Base-by-base conservation (phyloP, 2,329 filamentous ascomycete species). In the Cladosporium sp. region DNA sequence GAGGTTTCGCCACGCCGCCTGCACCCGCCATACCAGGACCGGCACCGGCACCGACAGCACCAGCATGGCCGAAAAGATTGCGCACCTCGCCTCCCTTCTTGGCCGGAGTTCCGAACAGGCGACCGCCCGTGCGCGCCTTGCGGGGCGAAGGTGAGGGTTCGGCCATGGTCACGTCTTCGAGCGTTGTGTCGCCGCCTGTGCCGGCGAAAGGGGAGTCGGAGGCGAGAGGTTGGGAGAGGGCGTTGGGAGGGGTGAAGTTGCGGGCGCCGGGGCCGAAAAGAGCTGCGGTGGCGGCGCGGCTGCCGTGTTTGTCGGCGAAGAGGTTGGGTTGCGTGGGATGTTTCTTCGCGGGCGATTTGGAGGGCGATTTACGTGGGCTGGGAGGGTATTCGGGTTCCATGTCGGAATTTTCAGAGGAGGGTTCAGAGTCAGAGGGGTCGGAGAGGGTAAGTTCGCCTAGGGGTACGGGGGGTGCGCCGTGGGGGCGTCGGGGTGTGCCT, bases 381-480 rank as follows among this genome's bases (percentile, higher is more conserved):
- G 65, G 65, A 38, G 64, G 66, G 43, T 67, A 68, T 47, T 68
- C 66, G n/a, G 56, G 37, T 40, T 65, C 63, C 44, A 62, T 54
- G n/a, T 24, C 37, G 24, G 44, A 39, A n/a, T n/a, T n/a, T n/a
- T n/a, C n/a, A 30, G 43, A 34, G 32, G 32, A 34, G 37, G 37
- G 37, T 34, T 50, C 48, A 7, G 29, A 48, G 15, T 57, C 53
- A n/a, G 48, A 50, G 5, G 29, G 36, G 45, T 50, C 7, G 36
- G 63, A 61, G 11, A 66, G 54, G 4, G 56, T 56, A 5, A 67
- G 53, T 38, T 68, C 65, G 7, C 59, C 60, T 3, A 66, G 54
- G 22, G 65, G 64, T 1, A 64, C 55, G 19, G 62, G 49, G 2
- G 30, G 30, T 9, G 56, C 49, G n/a, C 61, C 64, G 24, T 60